A percentile compares a stretch with the other conserved stretches of the same genome.
phyloP scores from a whole-genome alignment of 495 filamentous ascomycete species.

The Aspergillus steynii region DNA sequence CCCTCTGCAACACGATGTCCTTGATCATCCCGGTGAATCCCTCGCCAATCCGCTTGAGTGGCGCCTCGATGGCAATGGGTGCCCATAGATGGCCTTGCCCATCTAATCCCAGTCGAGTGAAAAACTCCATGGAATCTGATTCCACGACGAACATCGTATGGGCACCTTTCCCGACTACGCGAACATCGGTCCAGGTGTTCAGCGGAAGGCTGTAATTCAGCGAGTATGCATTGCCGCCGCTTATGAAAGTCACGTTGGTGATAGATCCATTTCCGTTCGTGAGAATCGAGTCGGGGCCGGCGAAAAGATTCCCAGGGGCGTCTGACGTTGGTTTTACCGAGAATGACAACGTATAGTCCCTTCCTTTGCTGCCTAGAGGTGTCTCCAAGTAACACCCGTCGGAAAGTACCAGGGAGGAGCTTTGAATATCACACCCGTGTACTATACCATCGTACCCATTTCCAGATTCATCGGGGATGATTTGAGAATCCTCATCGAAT shows the following conservation, averaged over 20 bases:
- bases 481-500: slow-evolving; percentile 13
- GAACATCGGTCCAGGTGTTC: slow-evolving; percentile 40
- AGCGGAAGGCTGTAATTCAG: slow-evolving; percentile 45
- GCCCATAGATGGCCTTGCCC: slow-evolving; percentile 43
- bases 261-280: slow-evolving; percentile 34
- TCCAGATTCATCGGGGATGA: slow-evolving; percentile 38
- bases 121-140: slow-evolving; percentile 37
- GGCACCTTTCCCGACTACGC: slow-evolving; percentile 41
- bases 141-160: slow-evolving; percentile 36
- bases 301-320: slow-evolving; percentile 34
- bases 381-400: slow-evolving; percentile 38
- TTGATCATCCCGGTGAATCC: slow-evolving; percentile 28
- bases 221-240: slow-evolving; percentile 45
- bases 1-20: slow-evolving; percentile 18
- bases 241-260: slow-evolving; percentile 44
- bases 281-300: slow-evolving; percentile 48
- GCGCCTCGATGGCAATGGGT: slow-evolving; percentile 51
- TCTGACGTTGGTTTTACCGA: slow-evolving; percentile 32
- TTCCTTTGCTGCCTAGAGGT: slow-evolving; percentile 47
- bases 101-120: slow-evolving; percentile 43
- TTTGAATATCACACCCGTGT: slow-evolving; percentile 27
- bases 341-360: slow-evolving; percentile 51
- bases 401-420: slow-evolving; percentile 27
- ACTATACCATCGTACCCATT: slow-evolving; percentile 46
- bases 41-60: slow-evolving; percentile 42